phyloP scores from a whole-genome alignment of 805 yeast genomes.

The Maudiozyma barnettii region DNA sequence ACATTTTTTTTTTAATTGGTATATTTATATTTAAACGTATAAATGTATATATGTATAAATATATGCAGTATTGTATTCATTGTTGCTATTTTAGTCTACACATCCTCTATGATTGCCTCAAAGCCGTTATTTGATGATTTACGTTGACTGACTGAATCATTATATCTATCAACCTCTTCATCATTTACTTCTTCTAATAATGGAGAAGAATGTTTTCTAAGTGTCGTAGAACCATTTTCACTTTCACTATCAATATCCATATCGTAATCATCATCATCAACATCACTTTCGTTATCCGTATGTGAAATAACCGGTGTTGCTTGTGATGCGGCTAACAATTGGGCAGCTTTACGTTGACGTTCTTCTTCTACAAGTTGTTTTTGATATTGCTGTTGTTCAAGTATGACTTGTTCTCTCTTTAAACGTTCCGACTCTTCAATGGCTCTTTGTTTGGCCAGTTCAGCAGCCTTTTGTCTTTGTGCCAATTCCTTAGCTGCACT shows the following conservation, averaged over 20 bases:
- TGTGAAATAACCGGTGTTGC: background rate
- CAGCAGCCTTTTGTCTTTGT: constrained; percentile 1
- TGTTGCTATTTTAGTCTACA: background rate
- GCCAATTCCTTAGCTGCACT: background rate
- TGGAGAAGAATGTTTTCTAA: constrained; percentile 11
- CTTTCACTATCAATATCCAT: constrained; percentile 1
- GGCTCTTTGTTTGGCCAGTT: constrained; percentile 1
- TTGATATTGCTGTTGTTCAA: constrained; percentile 8
- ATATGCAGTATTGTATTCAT: too few relatives aligned
- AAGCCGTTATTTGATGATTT: constrained; percentile 14
- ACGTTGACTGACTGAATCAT: constrained; percentile 10
- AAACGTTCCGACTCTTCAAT: constrained; percentile 2
- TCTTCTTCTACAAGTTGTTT: constrained; percentile 9
- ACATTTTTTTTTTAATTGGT: too few relatives aligned
- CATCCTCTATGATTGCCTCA: constrained; percentile 24
- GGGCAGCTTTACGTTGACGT: constrained; percentile 4
- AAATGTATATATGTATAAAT: too few relatives aligned
- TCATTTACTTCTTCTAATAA: constrained; percentile 29
- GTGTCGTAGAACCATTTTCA: background rate
- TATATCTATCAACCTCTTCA: constrained; percentile 24
- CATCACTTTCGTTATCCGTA: background rate
- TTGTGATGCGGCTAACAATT: background rate
- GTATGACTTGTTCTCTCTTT: constrained; percentile 2
- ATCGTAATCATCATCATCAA: background rate
- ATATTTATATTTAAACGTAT: too few relatives aligned